phyloP scores from a whole-genome alignment of 1,284 basidiomycete species.

The Pseudozyma sp. region DNA sequence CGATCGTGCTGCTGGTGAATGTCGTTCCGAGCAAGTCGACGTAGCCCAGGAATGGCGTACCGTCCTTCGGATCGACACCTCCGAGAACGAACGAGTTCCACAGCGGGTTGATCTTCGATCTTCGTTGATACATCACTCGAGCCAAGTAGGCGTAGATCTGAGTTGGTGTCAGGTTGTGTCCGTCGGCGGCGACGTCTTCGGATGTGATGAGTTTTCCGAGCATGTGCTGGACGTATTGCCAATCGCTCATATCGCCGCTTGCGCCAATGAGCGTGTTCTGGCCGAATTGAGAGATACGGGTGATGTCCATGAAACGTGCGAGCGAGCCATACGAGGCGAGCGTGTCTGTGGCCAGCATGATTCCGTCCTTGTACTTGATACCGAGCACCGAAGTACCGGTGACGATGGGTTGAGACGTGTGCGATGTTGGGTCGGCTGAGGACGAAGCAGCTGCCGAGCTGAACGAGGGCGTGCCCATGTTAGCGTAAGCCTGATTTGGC shows the following conservation, averaged over 20 bases:
- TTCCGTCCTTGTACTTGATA: conserved; percentile 92
- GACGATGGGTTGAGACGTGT: conserved; percentile 83
- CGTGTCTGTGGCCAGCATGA: conserved; percentile 99
- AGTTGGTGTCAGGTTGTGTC: conserved; percentile 83
- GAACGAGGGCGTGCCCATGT: conserved; percentile 26
- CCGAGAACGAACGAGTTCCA: conserved; percentile 97
- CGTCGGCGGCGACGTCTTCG: conserved; percentile 84
- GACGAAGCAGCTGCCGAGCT: conserved; percentile 67
- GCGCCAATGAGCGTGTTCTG: conserved; percentile 85
- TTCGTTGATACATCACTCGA: conserved; percentile 88
- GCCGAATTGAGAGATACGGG: conserved; percentile 86
- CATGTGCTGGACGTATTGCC: conserved; percentile 87
- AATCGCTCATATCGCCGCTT: conserved; percentile 97
- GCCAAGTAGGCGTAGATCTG: conserved; percentile 95
- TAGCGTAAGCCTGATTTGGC: conserved; percentile 31
- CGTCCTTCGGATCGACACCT: conserved; percentile 57
- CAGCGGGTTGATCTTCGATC: conserved; percentile 89
- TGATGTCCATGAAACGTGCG: conserved; percentile 94
- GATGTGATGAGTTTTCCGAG: conserved; percentile 70
- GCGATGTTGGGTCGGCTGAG: conserved; percentile 40
- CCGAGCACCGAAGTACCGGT: conserved; percentile 96
- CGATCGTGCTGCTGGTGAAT: conserved; percentile 91
- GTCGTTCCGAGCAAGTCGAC: conserved; percentile 98
- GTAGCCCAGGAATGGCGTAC: conserved; percentile 76
- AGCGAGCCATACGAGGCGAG: conserved; percentile 97